Percentiles rank a stretch among this genome's conserved stretches.
phyloP scores from a whole-genome alignment of 78 protist species.

The Dictyostelium capitatum region DNA sequence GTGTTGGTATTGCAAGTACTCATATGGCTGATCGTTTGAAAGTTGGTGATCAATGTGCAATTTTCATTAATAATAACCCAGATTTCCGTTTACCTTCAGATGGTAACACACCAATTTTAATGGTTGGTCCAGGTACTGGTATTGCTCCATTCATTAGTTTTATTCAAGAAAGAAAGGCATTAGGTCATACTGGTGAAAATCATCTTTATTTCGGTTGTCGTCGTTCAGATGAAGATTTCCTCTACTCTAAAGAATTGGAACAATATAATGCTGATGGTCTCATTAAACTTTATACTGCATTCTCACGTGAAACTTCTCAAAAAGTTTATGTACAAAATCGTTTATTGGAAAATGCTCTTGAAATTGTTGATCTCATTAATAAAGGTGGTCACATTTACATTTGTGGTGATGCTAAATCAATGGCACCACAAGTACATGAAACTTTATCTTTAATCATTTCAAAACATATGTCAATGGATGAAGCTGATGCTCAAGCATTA shows the following conservation, averaged over 20 bases:
- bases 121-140: conserved; percentile 99
- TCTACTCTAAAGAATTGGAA: conserved; percentile 85
- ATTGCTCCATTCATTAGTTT: conserved; percentile 97
- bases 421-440: conserved; percentile 74
- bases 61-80: conserved; percentile 66
- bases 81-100: conserved; percentile 89
- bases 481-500: conserved; percentile 46
- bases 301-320: conserved; percentile 69
- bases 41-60: conserved; percentile 44
- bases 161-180: conserved; percentile 78
- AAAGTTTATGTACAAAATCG: conserved; percentile 92
- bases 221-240: conserved; percentile 82
- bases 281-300: conserved; percentile 80
- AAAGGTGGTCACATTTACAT: conserved; percentile 64
- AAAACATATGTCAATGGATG: conserved; percentile 39
- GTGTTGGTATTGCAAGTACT: conserved; percentile 65
- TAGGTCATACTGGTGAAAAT: conserved; percentile 32
- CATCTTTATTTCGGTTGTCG: conserved; percentile 95
- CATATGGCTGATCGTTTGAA: conserved; percentile 58
- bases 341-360: conserved; percentile 38
- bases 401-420: conserved; percentile 83
- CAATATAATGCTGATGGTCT: conserved; percentile 45
- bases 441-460: conserved; percentile 22
- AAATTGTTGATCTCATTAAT: conserved; percentile 40
- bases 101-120: conserved; percentile 84